These are phyloP conservation scores for Silene conica DNA, from an alignment of 148 eudicot genomes.

Conservation along the genomic window DNA sequence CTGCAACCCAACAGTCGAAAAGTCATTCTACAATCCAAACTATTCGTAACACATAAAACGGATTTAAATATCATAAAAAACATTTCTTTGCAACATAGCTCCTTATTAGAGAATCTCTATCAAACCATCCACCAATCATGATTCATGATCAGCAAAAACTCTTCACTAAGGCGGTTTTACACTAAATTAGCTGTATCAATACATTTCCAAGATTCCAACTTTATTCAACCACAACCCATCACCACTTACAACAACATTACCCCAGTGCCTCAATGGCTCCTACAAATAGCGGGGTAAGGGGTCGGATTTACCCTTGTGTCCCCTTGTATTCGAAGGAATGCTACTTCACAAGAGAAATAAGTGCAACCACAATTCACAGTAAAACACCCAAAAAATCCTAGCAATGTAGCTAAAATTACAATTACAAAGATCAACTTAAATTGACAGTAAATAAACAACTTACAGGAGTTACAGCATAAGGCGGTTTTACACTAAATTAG, in stretches of 20 bases:
- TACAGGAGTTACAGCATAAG: too few relatives aligned
- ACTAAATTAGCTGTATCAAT: background rate
- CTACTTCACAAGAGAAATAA: too few relatives aligned
- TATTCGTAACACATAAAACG: background rate
- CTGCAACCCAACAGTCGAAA: conserved; percentile 38
- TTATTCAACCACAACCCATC: too few relatives aligned
- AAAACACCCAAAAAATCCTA: background rate
- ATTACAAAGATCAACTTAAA: background rate
- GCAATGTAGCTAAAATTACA: background rate
- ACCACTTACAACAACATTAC: too few relatives aligned
- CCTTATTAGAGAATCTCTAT: background rate
- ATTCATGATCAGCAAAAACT: background rate
- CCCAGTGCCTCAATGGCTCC: too few relatives aligned
- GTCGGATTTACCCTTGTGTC: too few relatives aligned
- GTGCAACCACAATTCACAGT: background rate
- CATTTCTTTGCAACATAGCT: background rate
- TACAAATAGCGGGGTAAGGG: too few relatives aligned
- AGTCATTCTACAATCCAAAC: background rate
- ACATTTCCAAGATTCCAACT: conserved; percentile 1
- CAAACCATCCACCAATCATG: background rate
- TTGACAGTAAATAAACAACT: background rate
- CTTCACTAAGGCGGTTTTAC: too few relatives aligned
- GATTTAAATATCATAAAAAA: background rate
- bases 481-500: too few relatives aligned
- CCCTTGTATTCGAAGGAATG: too few relatives aligned